phyloP scores from a whole-genome alignment of 305 asterid species.

The Fraxinus nigra region DNA sequence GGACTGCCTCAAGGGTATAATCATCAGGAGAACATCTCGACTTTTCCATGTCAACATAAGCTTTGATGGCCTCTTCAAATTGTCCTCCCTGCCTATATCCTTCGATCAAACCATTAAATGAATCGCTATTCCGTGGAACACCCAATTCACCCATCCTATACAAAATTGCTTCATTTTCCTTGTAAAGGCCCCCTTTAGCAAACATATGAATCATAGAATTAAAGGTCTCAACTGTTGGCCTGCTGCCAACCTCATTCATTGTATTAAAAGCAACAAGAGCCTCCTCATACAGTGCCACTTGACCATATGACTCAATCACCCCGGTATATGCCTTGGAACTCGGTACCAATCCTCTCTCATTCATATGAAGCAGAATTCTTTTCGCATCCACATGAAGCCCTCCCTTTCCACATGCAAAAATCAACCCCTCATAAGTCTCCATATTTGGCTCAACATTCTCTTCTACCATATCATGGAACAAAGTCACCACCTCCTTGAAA shows the following conservation, averaged over 20 bases:
- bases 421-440: slow-evolving; percentile 95
- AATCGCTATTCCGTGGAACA: slow-evolving; percentile 54
- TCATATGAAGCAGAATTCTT: slow-evolving; percentile 75
- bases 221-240: slow-evolving; percentile 70
- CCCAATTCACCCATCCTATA: slow-evolving; percentile 75
- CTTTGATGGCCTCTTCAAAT: slow-evolving; percentile 87
- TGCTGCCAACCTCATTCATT: slow-evolving; percentile 86
- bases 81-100: slow-evolving; percentile 93
- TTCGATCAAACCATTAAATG: slow-evolving; percentile 78
- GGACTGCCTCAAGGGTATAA: slow-evolving; percentile 85
- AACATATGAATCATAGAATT: slow-evolving; percentile 77
- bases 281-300: slow-evolving; percentile 89
- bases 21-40: slow-evolving; percentile 94
- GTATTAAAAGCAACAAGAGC: slow-evolving; percentile 89
- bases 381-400: slow-evolving; percentile 87
- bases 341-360: slow-evolving; percentile 69
- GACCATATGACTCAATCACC: slow-evolving; percentile 87
- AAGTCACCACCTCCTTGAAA: slow-evolving; percentile 95
- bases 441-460: slow-evolving; percentile 94
- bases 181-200: slow-evolving; percentile 88
- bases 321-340: slow-evolving; percentile 83
- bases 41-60: slow-evolving; percentile 93
- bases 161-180: slow-evolving; percentile 73
- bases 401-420: slow-evolving; percentile 88
- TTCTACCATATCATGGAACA: slow-evolving; percentile 92